These are phyloP conservation scores for Tolypocladium cylindrosporum DNA, from an alignment of 2,329 filamentous ascomycete species.

Conservation along the genomic window DNA sequence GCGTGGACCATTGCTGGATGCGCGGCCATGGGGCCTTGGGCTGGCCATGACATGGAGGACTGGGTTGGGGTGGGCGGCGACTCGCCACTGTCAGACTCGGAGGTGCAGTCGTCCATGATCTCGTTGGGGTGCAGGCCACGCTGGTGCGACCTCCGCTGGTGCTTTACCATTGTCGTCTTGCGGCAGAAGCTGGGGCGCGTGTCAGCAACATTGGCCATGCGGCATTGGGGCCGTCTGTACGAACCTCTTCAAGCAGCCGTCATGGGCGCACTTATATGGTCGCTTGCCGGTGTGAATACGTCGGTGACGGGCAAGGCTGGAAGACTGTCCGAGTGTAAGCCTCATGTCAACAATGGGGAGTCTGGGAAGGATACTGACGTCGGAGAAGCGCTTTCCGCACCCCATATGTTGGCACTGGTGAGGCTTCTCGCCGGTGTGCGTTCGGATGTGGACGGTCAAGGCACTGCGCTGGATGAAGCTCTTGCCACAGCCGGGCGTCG, in stretches of 20 bases:
- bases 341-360: background rate
- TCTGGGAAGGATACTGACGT: conserved; percentile 36
- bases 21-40: conserved; percentile 28
- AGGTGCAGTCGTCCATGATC: conserved; percentile 41
- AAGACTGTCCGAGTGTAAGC: conserved; percentile 37
- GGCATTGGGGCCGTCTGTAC: background rate
- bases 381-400: conserved; percentile 60
- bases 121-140: conserved; percentile 47
- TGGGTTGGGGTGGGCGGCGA: conserved; percentile 49
- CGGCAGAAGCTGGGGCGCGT: conserved; percentile 50
- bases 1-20: conserved; percentile 25
- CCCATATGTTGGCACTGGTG: conserved; percentile 56
- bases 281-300: conserved; percentile 58
- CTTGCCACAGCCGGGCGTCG: conserved; percentile 52
- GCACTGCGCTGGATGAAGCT: conserved; percentile 64
- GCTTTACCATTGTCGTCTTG: conserved; percentile 63
- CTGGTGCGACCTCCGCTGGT: conserved; percentile 52
- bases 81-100: conserved; percentile 48
- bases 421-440: conserved; percentile 63
- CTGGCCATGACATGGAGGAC: conserved; percentile 40
- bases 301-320: conserved; percentile 54
- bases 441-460: conserved; percentile 60
- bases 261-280: conserved; percentile 53
- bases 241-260: conserved; percentile 53
- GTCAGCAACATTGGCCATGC: conserved; percentile 7